Conservation (phyloP, 345 rosid species). For the Populus davidiana region DNA sequence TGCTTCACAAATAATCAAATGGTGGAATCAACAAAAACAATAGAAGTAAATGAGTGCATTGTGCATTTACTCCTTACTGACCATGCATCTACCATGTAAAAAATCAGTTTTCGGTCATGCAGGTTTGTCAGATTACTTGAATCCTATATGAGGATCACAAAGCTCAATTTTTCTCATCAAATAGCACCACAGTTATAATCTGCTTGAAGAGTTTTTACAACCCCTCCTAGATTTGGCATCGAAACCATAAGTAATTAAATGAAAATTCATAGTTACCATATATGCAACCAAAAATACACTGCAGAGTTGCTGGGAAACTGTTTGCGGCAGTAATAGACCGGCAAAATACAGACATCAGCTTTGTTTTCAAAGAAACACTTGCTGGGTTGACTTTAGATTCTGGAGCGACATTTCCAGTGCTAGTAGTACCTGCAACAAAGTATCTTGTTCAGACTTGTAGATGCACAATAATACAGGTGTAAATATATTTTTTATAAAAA, state of each 20-base stretch:
- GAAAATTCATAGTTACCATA: conserved; percentile 48
- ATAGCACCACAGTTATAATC: background rate
- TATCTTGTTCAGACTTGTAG: background rate
- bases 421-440: conserved; percentile 54
- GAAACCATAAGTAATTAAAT: background rate
- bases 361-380: conserved; percentile 61
- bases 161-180: background rate
- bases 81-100: too few relatives aligned
- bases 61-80: too few relatives aligned
- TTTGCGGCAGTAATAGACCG: conserved; percentile 83
- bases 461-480: background rate
- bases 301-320: conserved; percentile 89
- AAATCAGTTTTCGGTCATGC: background rate
- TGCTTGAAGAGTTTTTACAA: background rate
- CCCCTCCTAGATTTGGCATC: background rate
- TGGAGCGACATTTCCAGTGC: conserved; percentile 52
- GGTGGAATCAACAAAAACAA: too few relatives aligned
- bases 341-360: conserved; percentile 73
- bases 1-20: too few relatives aligned
- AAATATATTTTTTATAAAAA: too few relatives aligned
- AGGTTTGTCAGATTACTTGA: background rate
- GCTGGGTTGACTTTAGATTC: conserved; percentile 73
- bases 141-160: background rate
- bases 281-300: conserved; percentile 94
- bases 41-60: too few relatives aligned